Conservation (phyloP, 352 stramenopile species). For the Globisporangium cederbergense region DNA sequence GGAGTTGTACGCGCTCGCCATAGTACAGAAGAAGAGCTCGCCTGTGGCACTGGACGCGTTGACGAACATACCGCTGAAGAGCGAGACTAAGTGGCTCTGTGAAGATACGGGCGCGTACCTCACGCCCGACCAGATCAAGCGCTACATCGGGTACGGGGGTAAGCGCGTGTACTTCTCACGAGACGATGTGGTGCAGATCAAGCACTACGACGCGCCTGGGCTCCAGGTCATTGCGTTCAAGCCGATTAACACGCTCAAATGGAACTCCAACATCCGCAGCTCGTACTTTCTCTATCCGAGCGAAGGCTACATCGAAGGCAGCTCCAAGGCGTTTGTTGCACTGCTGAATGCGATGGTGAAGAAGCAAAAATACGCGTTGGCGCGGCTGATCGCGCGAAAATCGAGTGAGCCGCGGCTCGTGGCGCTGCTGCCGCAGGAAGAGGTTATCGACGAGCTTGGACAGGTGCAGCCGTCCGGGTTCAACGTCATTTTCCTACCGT, state of each 20-base stretch:
- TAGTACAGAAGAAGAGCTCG: conserved; percentile 60
- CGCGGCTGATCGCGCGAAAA: conserved; percentile 67
- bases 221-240: conserved; percentile 85
- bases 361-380: conserved; percentile 64
- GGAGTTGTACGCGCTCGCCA: conserved; percentile 62
- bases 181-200: conserved; percentile 80
- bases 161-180: conserved; percentile 77
- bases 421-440: conserved; percentile 72
- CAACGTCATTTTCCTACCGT: conserved; percentile 75
- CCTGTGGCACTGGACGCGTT: conserved; percentile 62
- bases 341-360: conserved; percentile 63
- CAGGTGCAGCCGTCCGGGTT: conserved; percentile 79
- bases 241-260: conserved; percentile 47
- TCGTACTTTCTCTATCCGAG: conserved; percentile 84
- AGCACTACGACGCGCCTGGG: conserved; percentile 68
- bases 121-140: conserved; percentile 69
- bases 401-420: conserved; percentile 75
- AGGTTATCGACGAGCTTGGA: conserved; percentile 70
- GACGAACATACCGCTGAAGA: conserved; percentile 74
- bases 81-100: conserved; percentile 83
- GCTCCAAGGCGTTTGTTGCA: conserved; percentile 62
- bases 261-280: conserved; percentile 65
- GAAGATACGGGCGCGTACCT: conserved; percentile 77
- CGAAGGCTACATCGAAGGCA: conserved; percentile 77
- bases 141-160: conserved; percentile 68